A percentile compares a stretch with the other conserved stretches of the same genome.
phyloP scores from a whole-genome alignment of 139 green algal genomes.

The Chlamydomonas schloesseri region DNA sequence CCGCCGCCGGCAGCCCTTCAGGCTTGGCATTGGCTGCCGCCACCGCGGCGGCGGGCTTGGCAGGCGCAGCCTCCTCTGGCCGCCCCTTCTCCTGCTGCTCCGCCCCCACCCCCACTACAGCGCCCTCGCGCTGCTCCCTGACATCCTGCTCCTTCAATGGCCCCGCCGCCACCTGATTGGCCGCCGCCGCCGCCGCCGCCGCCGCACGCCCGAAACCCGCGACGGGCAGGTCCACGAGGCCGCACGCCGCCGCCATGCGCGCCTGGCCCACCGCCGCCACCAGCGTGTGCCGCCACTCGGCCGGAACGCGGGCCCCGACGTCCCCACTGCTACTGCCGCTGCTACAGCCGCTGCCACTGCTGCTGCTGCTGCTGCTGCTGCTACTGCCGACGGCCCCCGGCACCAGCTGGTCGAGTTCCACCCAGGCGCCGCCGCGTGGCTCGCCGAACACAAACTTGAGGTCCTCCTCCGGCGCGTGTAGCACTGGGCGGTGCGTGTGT shows the following conservation, averaged over 20 bases:
- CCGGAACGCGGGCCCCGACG: neutral
- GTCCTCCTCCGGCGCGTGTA: neutral
- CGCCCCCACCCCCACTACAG: too few relatives aligned
- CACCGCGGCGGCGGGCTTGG: neutral
- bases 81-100: neutral
- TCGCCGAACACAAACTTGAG: conserved; percentile 31
- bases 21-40: too few relatives aligned
- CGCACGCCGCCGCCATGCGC: neutral
- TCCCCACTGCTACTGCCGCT: too few relatives aligned
- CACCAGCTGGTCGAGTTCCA: conserved; percentile 9
- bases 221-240: conserved; percentile 12
- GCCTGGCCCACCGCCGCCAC: neutral
- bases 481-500: conserved; percentile 7
- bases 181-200: neutral
- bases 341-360: neutral
- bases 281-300: conserved; percentile 3
- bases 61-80: neutral
- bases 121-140: neutral
- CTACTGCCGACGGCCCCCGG: neutral
- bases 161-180: neutral
- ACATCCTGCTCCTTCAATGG: neutral
- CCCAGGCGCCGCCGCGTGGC: neutral
- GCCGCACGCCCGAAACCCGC: neutral
- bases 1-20: too few relatives aligned
- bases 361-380: neutral